Base-by-base conservation (phyloP, 2,329 filamentous ascomycete species). In the Epichloe sibirici region DNA sequence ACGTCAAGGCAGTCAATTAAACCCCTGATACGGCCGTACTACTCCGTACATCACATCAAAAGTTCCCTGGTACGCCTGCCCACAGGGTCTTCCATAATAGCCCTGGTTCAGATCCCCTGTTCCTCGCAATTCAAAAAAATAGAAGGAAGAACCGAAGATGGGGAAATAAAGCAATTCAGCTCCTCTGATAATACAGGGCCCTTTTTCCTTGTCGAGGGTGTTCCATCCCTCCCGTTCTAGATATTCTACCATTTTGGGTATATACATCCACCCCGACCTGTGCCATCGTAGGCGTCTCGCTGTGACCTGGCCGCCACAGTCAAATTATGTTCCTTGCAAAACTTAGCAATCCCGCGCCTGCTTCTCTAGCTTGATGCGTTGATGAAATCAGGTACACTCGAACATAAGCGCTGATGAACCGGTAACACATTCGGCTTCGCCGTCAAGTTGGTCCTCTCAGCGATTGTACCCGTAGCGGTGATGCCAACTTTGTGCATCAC, bases 161-260 rank as follows among this genome's bases (percentile, higher is more conserved):
- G 31, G 31, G 9, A 9, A 11, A 31, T 15, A 31, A 31, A 40
- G 7, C 34, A 35, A 51, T 28, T 8, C 38, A 17, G 49, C 13
- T 38, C 12, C 37, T 51, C 44, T 51, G 31, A 31, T 46, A 23
- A 13, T 13, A 21, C 31, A 31, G 44, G 17, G 28, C 47, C 13
- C 25, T 37, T 49, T 49, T 37, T 35, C 17, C 25, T 31, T 9
- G 7, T n/a, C 3, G 12, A 6, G 28, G 28, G 28, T n/a, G 38
- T 17, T 45, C 21, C 47, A 11, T 31, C 13, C 42, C 46, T 53
- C 35, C 40, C 31, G 9, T n/a, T 53, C 37, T 53, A 53, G 51
- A 35, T 43, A 13, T 28, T 52, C 49, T 45, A 46, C 40, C 49
- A 49, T 28, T 44, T 37, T 43, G 42, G 42, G 49, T 54, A 49